These are phyloP conservation scores for Pythium dissotocum DNA, from an alignment of 352 stramenopile genomes.

Conservation along the genomic window DNA sequence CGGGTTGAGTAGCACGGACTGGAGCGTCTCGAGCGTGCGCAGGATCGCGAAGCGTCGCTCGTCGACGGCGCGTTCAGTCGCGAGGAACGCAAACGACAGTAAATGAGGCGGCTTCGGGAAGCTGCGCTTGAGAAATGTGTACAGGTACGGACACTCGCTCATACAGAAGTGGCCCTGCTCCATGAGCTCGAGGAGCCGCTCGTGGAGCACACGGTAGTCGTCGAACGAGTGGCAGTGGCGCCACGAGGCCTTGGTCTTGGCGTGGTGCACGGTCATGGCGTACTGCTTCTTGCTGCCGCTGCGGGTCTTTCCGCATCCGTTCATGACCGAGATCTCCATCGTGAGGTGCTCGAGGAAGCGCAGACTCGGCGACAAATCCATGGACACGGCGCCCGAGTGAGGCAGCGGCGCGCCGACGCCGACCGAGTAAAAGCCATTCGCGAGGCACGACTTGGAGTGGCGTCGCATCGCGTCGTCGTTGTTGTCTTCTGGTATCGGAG, in stretches of 20 bases:
- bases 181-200: conserved; percentile 45
- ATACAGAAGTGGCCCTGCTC: conserved; percentile 56
- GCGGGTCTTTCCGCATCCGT: conserved; percentile 9
- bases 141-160: conserved; percentile 67
- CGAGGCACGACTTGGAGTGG: not conserved
- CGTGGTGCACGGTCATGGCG: conserved; percentile 35
- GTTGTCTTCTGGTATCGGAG: not conserved
- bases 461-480: not conserved
- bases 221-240: conserved; percentile 38
- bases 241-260: conserved; percentile 28
- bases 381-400: not conserved
- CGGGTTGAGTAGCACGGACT: conserved; percentile 39
- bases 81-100: conserved; percentile 36
- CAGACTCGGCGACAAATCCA: conserved; percentile 22
- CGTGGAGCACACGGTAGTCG: conserved; percentile 49
- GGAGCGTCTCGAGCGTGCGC: conserved; percentile 35
- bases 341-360: conserved; percentile 44
- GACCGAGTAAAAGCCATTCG: conserved; percentile 24
- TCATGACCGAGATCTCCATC: conserved; percentile 27
- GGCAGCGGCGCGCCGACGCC: conserved; percentile 11
- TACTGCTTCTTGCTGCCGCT: conserved; percentile 26
- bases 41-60: conserved; percentile 29
- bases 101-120: conserved; percentile 45
- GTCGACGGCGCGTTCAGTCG: conserved; percentile 6
- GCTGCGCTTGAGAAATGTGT: conserved; percentile 60